These are phyloP conservation scores for Gossypium longicalyx DNA, from an alignment of 345 rosid genomes.

Conservation along the genomic window DNA sequence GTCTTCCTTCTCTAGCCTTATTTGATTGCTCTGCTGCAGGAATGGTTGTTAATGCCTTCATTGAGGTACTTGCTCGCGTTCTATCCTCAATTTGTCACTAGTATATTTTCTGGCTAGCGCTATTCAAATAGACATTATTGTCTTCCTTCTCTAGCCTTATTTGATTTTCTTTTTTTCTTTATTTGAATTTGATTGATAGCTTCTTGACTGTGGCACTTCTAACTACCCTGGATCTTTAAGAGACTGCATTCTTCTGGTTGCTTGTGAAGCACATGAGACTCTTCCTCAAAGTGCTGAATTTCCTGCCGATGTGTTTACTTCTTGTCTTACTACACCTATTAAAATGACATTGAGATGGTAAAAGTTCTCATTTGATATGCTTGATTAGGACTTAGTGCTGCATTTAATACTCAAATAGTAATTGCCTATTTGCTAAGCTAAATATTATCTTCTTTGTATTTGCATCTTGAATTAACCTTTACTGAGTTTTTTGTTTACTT, in stretches of 20 bases:
- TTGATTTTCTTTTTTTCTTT: background rate
- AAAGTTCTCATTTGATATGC: constrained; percentile 15
- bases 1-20: too few species aligned
- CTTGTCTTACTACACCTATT: constrained; percentile 97
- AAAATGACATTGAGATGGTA: constrained; percentile 98
- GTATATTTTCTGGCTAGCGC: constrained; percentile 1
- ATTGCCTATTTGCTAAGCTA: background rate
- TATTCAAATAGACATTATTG: constrained; percentile 13
- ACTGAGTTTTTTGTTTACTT: background rate
- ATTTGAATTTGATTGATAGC: constrained; percentile 42
- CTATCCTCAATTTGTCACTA: background rate
- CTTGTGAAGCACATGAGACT: constrained; percentile 99
- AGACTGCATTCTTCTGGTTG: constrained; percentile 97
- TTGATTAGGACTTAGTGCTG: background rate
- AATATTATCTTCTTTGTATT: background rate
- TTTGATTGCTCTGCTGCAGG: too few species aligned
- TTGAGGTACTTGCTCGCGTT: constrained; percentile 50
- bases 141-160: constrained; percentile 7
- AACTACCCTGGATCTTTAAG: constrained; percentile 58
- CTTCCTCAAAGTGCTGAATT: constrained; percentile 97
- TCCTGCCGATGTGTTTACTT: constrained; percentile 97
- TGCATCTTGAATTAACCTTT: constrained; percentile 2
- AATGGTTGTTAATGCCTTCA: constrained; percentile 84
- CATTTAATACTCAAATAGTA: background rate
- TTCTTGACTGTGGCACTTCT: constrained; percentile 70